Conservation (phyloP, 192 early-diverging fungal genomes). For the Coemansia aciculifera region DNA sequence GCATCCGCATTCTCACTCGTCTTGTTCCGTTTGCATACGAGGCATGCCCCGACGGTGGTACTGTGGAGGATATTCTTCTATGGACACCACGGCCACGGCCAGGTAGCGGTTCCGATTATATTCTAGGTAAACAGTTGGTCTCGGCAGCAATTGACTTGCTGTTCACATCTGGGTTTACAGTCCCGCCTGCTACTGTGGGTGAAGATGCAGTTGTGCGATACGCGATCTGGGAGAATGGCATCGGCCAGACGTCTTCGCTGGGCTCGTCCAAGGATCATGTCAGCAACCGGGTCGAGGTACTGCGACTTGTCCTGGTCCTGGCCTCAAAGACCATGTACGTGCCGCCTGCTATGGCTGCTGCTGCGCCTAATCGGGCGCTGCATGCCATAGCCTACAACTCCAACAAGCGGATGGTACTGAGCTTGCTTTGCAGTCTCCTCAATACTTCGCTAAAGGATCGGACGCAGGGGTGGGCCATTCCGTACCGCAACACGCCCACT, state of each 20-base stretch:
- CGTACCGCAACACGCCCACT: constrained; percentile 83
- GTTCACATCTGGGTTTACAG: constrained; percentile 70
- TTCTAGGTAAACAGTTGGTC: constrained; percentile 59
- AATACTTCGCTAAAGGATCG: constrained; percentile 84
- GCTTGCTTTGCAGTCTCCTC: constrained; percentile 80
- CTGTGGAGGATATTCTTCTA: constrained; percentile 42
- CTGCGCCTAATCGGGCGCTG: constrained; percentile 36
- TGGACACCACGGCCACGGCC: constrained; percentile 50
- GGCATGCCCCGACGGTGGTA: constrained; percentile 26
- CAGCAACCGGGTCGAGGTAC: constrained; percentile 72
- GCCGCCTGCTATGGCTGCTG: constrained; percentile 35
- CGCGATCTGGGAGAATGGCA: constrained; percentile 77
- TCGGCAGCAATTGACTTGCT: constrained; percentile 58
- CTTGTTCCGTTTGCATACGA: constrained; percentile 87
- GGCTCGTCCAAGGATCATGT: constrained; percentile 68
- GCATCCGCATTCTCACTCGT: constrained; percentile 79
- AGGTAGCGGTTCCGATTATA: constrained; percentile 44
- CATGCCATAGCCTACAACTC: constrained; percentile 43
- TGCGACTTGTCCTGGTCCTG: constrained; percentile 76
- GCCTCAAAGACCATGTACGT: constrained; percentile 83
- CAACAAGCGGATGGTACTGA: constrained; percentile 66
- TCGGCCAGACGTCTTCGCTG: constrained; percentile 70
- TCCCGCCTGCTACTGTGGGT: constrained; percentile 58
- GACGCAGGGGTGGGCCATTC: constrained; percentile 82
- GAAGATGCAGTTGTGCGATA: constrained; percentile 59